Evolutionary conservation across 2,329 filamentous ascomycete species (phyloP), one percentile per base, ranked within the genome.

Genomic region (Xylariaceae sp.): DNA sequence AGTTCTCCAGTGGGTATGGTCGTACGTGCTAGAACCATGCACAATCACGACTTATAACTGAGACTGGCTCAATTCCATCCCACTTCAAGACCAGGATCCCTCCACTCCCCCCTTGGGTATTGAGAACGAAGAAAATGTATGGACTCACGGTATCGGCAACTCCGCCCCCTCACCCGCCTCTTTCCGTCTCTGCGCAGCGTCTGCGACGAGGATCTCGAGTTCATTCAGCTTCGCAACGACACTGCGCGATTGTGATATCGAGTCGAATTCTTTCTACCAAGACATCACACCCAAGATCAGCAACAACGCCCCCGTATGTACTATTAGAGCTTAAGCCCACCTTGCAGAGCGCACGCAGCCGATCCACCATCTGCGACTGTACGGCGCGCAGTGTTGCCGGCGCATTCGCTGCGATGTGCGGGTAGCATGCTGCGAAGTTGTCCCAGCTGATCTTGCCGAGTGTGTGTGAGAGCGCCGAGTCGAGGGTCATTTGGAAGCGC

Each of bases 361-460:
- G 76, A 11, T 78, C 78, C 9, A 84, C 79, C 80, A 87, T 83
- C 69, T 82, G 80, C 56, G 72, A 71, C 74, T 86, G 84, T 47
- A 86, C 79, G 64, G 79, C 77, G 62, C 74, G 75, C 66, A 87
- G 74, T 44, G 80, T 77, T 6, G 72, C 74, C 23, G 81, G 80
- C 17, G 82, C 78, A 62, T 76, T 74, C 45, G 72, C 69, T 15
- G 82, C 78, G n/a, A 86, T 76, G 17, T 80, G 84, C 49, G 85
- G 84, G 70, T 85, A 88, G 73, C 85, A 88, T 1, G 79, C 75
- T 1, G 80, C 79, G 66, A 87, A 81, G 70, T 83, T 83, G 53
- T 80, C 76, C 74, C 79, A 83, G 63, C 74, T 78, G 57, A 87
- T 76, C 68, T 82, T 80, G 64, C 71, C 74, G 37, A 87, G 77